phyloP scores from a whole-genome alignment of 1,284 basidiomycete species.

The Cerrena zonata region DNA sequence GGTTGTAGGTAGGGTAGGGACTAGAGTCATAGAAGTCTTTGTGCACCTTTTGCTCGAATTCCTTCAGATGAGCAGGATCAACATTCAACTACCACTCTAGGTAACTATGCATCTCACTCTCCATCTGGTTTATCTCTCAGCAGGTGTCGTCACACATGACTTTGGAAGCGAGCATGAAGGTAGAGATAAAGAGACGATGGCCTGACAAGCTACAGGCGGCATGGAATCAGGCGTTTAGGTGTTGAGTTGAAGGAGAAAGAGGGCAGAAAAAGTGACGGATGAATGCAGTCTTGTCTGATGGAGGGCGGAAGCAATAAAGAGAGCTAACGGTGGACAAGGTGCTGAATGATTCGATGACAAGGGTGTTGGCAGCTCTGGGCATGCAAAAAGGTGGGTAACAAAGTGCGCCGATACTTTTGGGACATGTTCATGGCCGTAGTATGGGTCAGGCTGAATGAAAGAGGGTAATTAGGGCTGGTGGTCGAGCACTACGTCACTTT shows the following conservation, averaged over 20 bases:
- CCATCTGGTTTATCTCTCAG: constrained; percentile 95
- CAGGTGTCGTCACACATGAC: constrained; percentile 94
- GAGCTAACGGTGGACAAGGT: constrained; percentile 56
- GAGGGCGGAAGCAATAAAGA: constrained; percentile 85
- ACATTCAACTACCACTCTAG: constrained; percentile 87
- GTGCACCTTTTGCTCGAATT: constrained; percentile 60
- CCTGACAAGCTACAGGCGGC: constrained; percentile 88
- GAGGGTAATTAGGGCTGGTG: constrained; percentile 1
- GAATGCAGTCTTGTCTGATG: constrained; percentile 81
- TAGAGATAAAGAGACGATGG: constrained; percentile 86
- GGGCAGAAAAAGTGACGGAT: constrained; percentile 79
- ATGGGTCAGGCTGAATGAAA: constrained; percentile 47
- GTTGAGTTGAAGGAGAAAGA: constrained; percentile 80
- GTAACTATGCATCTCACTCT: constrained; percentile 88
- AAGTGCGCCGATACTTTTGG: constrained; percentile 65
- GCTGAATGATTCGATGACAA: constrained; percentile 35
- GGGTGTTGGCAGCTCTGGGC: constrained; percentile 49
- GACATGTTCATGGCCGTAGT: constrained; percentile 73
- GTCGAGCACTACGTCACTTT: too few relatives aligned
- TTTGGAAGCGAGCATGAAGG: constrained; percentile 89
- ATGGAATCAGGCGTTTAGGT: constrained; percentile 86
- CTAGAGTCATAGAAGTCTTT: constrained; percentile 55
- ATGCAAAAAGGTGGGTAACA: constrained; percentile 74
- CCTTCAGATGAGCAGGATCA: constrained; percentile 56
- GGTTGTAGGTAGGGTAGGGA: constrained; percentile 54